These are phyloP conservation scores for Alternaria sp. DNA, from an alignment of 2,329 filamentous ascomycete species.

Conservation along the genomic window DNA sequence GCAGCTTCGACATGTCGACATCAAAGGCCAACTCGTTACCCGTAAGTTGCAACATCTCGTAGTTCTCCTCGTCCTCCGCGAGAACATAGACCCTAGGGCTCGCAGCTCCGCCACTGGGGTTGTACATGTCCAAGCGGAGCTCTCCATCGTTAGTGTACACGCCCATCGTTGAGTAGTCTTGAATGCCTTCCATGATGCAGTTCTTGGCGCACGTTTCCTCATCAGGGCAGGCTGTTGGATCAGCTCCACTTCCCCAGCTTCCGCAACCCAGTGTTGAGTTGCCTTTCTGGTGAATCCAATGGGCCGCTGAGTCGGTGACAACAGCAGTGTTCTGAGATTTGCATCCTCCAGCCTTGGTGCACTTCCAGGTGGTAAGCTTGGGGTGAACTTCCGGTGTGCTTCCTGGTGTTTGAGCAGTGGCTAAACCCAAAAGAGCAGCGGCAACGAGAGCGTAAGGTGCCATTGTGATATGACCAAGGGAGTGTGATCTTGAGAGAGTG, in stretches of 20 bases:
- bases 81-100: conserved; percentile 71
- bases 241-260: conserved; percentile 42
- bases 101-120: conserved; percentile 48
- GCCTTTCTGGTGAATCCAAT: conserved; percentile 56
- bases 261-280: conserved; percentile 45
- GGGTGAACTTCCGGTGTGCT: conserved; percentile 59
- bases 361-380: conserved; percentile 62
- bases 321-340: conserved; percentile 58
- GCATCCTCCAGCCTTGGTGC: conserved; percentile 62
- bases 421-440: conserved; percentile 38
- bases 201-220: conserved; percentile 62
- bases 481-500: background rate
- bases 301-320: conserved; percentile 61
- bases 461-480: conserved; percentile 22
- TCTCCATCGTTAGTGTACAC: conserved; percentile 60
- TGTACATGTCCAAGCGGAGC: conserved; percentile 57
- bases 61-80: conserved; percentile 65
- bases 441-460: conserved; percentile 37
- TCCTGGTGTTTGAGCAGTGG: conserved; percentile 43
- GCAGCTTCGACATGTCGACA: conserved; percentile 65
- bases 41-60: conserved; percentile 71
- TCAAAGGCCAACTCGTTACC: conserved; percentile 78
- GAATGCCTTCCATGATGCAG: conserved; percentile 66
- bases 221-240: conserved; percentile 59
- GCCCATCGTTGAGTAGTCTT: conserved; percentile 63